Percentiles rank a stretch among this genome's conserved stretches.
These are phyloP conservation scores for Rhizoctonia solani DNA, from an alignment of 1,284 basidiomycete species.

Conservation along the genomic window DNA sequence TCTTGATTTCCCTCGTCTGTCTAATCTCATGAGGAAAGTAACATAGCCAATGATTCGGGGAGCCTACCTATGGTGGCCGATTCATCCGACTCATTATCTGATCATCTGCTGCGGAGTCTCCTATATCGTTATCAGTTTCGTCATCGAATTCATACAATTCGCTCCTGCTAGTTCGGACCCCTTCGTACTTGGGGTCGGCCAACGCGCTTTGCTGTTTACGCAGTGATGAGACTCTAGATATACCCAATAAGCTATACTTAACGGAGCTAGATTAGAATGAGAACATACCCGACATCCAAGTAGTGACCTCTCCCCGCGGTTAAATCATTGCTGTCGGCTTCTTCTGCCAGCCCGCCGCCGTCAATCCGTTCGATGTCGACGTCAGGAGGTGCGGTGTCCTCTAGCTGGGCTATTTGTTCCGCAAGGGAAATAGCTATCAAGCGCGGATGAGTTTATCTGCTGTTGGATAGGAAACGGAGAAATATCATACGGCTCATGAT, in stretches of 20 bases:
- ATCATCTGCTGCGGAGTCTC: constrained; percentile 44
- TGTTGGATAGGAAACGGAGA: not conserved
- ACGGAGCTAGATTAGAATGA: not conserved
- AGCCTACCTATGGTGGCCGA: not conserved
- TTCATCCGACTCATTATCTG: constrained; percentile 66
- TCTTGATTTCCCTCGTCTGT: constrained; percentile 49
- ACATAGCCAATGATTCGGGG: not conserved
- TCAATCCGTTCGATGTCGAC: constrained; percentile 47
- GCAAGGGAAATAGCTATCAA: constrained; percentile 56
- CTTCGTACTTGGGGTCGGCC: constrained; percentile 75
- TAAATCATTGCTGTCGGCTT: constrained; percentile 40
- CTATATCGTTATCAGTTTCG: constrained; percentile 40
- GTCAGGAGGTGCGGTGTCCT: constrained; percentile 61
- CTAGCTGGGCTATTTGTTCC: constrained; percentile 79
- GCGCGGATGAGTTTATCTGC: not conserved
- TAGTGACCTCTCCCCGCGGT: constrained; percentile 72
- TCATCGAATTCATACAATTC: constrained; percentile 52
- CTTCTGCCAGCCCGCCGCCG: constrained; percentile 42
- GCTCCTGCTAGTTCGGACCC: constrained; percentile 64
- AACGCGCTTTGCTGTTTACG: constrained; percentile 65
- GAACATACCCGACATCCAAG: constrained; percentile 74
- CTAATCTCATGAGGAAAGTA: not conserved
- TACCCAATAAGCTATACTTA: constrained; percentile 27
- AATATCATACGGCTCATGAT: not conserved
- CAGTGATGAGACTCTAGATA: constrained; percentile 65